Percentiles rank a stretch among this genome's conserved stretches.
phyloP scores from a whole-genome alignment of 495 filamentous ascomycete genomes.

The Physcia stellaris region DNA sequence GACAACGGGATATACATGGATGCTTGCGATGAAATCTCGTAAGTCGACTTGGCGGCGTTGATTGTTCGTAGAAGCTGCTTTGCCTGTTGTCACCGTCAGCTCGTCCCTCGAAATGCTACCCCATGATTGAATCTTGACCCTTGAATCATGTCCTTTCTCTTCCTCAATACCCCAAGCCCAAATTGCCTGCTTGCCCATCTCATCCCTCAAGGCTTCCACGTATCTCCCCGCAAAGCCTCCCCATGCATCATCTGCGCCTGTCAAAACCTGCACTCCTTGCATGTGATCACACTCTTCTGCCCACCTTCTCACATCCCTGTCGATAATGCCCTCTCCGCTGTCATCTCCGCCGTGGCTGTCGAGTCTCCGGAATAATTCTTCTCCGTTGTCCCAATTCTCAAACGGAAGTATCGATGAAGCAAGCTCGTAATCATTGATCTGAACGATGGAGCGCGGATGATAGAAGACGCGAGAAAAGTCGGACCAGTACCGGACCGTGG shows the following conservation, averaged over 20 bases:
- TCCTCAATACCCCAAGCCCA: slow-evolving; percentile 79
- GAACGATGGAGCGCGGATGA: slow-evolving; percentile 78
- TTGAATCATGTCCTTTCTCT: slow-evolving; percentile 32
- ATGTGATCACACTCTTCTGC: slow-evolving; percentile 87
- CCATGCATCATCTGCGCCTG: slow-evolving; percentile 80
- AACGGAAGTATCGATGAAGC: slow-evolving; percentile 67
- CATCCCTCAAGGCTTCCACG: slow-evolving; percentile 70
- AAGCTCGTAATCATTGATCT: slow-evolving; percentile 77
- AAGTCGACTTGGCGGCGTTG: slow-evolving; percentile 58
- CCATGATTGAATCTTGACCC: slow-evolving; percentile 34
- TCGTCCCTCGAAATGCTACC: neutral
- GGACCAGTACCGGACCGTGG: slow-evolving; percentile 82
- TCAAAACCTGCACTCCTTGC: slow-evolving; percentile 74
- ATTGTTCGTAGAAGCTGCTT: slow-evolving; percentile 41
- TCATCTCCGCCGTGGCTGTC: slow-evolving; percentile 89
- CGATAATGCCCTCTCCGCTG: slow-evolving; percentile 73
- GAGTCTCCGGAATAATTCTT: slow-evolving; percentile 67
- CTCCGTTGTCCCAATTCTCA: slow-evolving; percentile 64
- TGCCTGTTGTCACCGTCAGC: slow-evolving; percentile 16
- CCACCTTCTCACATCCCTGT: slow-evolving; percentile 75
- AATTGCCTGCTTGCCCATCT: slow-evolving; percentile 73
- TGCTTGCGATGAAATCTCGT: slow-evolving; percentile 51
- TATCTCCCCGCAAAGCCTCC: slow-evolving; percentile 74
- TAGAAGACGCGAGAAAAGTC: slow-evolving; percentile 87
- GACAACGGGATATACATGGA: slow-evolving; percentile 72